These are phyloP conservation scores for Suhomyces sp. DNA, from an alignment of 805 yeast genomes.

Conservation along the genomic window DNA sequence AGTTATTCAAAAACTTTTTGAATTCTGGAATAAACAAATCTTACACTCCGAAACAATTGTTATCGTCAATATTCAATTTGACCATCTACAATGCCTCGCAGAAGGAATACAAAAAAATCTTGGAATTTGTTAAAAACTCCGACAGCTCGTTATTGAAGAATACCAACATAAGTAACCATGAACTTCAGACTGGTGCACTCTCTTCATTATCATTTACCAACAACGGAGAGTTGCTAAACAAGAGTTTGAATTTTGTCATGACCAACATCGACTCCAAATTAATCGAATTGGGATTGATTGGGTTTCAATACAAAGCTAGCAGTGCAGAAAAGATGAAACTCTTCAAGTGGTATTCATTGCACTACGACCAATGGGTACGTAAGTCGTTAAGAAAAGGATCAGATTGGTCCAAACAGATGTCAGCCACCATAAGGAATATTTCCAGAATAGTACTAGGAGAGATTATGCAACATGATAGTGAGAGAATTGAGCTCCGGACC, in stretches of 20 bases:
- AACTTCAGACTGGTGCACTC: conserved; percentile 57
- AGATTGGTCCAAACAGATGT: conserved; percentile 46
- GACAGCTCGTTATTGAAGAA: conserved; percentile 43
- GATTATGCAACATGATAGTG: conserved; percentile 37
- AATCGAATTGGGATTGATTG: conserved; percentile 59
- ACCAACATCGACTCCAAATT: conserved; percentile 55
- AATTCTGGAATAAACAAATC: conserved; percentile 51
- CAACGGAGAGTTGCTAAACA: conserved; percentile 46
- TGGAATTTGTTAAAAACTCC: conserved; percentile 52
- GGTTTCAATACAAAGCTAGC: conserved; percentile 42
- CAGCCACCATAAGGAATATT: conserved; percentile 43
- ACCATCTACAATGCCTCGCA: conserved; percentile 37
- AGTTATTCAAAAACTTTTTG: conserved; percentile 43
- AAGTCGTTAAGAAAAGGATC: conserved; percentile 48
- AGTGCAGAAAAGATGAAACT: conserved; percentile 30
- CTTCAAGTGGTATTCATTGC: conserved; percentile 58
- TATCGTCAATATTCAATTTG: conserved; percentile 44
- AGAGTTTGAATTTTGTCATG: conserved; percentile 56
- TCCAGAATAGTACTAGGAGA: conserved; percentile 41
- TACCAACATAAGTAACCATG: conserved; percentile 30
- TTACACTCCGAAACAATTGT: conserved; percentile 50
- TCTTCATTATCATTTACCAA: conserved; percentile 52
- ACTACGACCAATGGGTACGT: conserved; percentile 53
- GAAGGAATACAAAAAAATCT: conserved; percentile 60
- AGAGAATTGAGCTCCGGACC: conserved; percentile 21